Evolutionary conservation across 2,329 filamentous ascomycete genomes (phyloP).

Genomic region (Ceratocystis ficicola): DNA sequence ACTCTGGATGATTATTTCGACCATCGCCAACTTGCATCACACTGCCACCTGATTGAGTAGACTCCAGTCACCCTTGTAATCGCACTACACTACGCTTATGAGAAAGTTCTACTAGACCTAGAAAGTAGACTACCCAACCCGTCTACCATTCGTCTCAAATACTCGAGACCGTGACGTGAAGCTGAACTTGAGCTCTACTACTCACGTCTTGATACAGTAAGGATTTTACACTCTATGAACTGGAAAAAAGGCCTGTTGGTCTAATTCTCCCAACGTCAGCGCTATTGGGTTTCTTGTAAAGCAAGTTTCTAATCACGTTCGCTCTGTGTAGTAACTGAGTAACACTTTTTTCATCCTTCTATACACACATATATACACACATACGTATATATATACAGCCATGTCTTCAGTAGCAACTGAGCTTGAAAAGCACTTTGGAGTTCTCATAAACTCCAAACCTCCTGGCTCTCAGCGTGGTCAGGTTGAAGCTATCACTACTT

Average conservation of each 20-base stretch:
- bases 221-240: neutral
- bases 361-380: neutral
- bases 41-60: constrained; percentile 1
- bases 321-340: constrained; percentile 2
- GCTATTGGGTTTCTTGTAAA: neutral
- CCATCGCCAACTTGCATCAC: neutral
- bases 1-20: neutral
- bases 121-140: neutral
- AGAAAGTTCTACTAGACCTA: neutral
- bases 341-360: neutral
- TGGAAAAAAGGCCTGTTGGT: too few relatives aligned
- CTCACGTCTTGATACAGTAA: neutral
- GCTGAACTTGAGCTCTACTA: neutral
- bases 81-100: neutral
- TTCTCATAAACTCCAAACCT: constrained; percentile 80
- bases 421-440: constrained; percentile 78
- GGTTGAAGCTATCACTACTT: constrained; percentile 72
- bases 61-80: neutral
- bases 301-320: constrained; percentile 11
- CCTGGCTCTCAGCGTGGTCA: constrained; percentile 90
- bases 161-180: neutral
- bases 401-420: constrained; percentile 83
- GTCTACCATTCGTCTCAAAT: neutral
- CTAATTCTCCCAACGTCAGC: neutral
- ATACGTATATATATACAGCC: constrained; percentile 26